phyloP scores from a whole-genome alignment of 108 stramenopile species.

The Pseudonitzschia multiseries region DNA sequence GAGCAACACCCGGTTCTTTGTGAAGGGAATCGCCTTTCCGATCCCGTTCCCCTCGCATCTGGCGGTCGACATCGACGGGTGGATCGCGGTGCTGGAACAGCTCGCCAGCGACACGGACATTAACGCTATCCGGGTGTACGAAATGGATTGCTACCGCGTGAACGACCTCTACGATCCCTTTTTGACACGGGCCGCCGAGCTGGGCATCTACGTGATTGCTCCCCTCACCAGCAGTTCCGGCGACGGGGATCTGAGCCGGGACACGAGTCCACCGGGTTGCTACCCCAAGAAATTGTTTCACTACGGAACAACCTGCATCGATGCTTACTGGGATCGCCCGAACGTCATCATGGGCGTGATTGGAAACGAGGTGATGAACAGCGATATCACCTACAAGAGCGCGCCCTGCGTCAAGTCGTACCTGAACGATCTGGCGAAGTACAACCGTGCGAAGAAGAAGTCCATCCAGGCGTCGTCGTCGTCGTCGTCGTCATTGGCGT shows the following conservation, averaged over 20 bases:
- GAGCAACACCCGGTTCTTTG: conserved; percentile 37
- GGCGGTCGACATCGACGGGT: conserved; percentile 40
- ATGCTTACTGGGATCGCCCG: conserved; percentile 37
- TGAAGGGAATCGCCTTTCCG: conserved; percentile 69
- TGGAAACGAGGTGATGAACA: conserved; percentile 76
- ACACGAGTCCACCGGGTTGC: conserved; percentile 42
- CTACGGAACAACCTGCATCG: conserved; percentile 41
- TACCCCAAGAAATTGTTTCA: conserved; percentile 40
- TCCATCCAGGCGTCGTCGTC: conserved; percentile 22
- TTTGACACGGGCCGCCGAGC: conserved; percentile 43
- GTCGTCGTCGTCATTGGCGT: too few species aligned
- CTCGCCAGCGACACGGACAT: conserved; percentile 38
- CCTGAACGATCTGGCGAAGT: conserved; percentile 51
- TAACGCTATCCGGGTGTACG: conserved; percentile 63
- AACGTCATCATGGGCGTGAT: conserved; percentile 61
- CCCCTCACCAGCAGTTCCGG: conserved; percentile 50
- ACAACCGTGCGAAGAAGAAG: not conserved
- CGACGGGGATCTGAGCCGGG: conserved; percentile 50
- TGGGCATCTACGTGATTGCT: conserved; percentile 67
- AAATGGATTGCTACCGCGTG: not conserved
- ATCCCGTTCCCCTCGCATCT: conserved; percentile 15
- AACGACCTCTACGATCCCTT: conserved; percentile 37
- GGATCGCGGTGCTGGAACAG: conserved; percentile 57
- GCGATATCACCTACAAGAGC: conserved; percentile 34
- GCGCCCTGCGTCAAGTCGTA: conserved; percentile 61